Percentiles rank a stretch among this genome's conserved stretches.
These are phyloP conservation scores for Datura wrightii DNA, from an alignment of 257 asterid genomes.

Conservation along the genomic window DNA sequence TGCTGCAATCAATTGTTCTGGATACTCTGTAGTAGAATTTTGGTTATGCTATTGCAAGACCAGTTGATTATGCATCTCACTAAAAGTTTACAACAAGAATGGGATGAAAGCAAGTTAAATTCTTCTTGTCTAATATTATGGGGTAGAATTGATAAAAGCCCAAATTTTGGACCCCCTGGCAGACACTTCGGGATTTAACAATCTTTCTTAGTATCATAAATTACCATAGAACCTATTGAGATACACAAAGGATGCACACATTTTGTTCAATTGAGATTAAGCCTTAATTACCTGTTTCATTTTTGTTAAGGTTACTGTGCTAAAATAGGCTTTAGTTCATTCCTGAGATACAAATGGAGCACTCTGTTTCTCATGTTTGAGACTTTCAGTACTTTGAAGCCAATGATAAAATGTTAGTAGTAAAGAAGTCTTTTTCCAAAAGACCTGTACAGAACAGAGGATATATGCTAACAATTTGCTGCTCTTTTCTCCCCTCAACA, in stretches of 20 bases:
- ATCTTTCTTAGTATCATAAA: neutral
- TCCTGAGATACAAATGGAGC: slow-evolving; percentile 29
- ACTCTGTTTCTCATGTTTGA: neutral
- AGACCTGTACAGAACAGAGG: slow-evolving; percentile 16
- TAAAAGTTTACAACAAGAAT: slow-evolving; percentile 66
- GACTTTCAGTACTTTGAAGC: slow-evolving; percentile 8
- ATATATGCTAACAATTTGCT: neutral
- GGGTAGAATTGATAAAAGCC: too few relatives aligned
- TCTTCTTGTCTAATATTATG: neutral
- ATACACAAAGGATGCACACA: neutral
- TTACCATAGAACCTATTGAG: neutral
- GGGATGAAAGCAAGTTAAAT: slow-evolving; percentile 44
- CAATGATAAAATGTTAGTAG: neutral
- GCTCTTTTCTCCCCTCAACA: neutral
- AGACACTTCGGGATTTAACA: neutral
- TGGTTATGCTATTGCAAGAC: slow-evolving; percentile 77
- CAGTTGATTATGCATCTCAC: slow-evolving; percentile 74
- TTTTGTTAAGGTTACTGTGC: slow-evolving; percentile 11
- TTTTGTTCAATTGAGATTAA: neutral
- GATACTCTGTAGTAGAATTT: slow-evolving; percentile 75
- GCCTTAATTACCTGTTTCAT: neutral
- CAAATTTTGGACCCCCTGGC: too few relatives aligned
- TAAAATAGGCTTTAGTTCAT: slow-evolving; percentile 20
- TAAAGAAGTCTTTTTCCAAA: neutral
- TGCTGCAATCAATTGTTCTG: slow-evolving; percentile 67